phyloP scores from a whole-genome alignment of 2,329 filamentous ascomycete genomes.

The Verticillium zaregamsianum region DNA sequence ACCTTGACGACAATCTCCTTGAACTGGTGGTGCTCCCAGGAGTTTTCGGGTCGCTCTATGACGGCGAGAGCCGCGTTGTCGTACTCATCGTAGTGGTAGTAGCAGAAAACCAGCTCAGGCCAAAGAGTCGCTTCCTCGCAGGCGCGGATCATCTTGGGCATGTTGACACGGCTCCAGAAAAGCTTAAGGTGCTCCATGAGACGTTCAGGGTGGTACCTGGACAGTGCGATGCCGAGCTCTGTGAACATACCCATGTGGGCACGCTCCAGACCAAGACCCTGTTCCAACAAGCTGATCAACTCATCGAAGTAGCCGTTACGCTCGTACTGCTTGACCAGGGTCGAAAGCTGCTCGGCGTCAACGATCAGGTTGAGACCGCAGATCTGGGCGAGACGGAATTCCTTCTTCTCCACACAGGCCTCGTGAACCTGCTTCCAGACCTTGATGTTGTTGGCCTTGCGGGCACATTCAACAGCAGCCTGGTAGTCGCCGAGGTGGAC shows the following conservation, averaged over 20 bases:
- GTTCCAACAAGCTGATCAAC: constrained; percentile 89
- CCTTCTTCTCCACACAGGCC: constrained; percentile 94
- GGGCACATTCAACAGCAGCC: constrained; percentile 92
- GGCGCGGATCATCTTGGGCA: constrained; percentile 91
- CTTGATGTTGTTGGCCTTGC: constrained; percentile 98
- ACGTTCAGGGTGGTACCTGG: constrained; percentile 91
- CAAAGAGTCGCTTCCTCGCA: constrained; percentile 94
- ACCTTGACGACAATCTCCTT: constrained; percentile 99
- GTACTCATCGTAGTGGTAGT: constrained; percentile 97
- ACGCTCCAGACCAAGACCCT: constrained; percentile 86
- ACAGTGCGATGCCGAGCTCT: constrained; percentile 82
- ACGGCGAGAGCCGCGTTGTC: constrained; percentile 96
- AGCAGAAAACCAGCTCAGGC: constrained; percentile 97
- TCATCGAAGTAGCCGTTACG: constrained; percentile 97
- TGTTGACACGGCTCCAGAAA: constrained; percentile 97
- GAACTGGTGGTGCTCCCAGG: constrained; percentile 99
- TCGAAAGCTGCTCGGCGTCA: constrained; percentile 90
- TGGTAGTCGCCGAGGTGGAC: constrained; percentile 98
- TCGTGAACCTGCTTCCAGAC: constrained; percentile 99
- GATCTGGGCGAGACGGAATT: constrained; percentile 97
- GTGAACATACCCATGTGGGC: constrained; percentile 98
- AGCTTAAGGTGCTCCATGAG: constrained; percentile 98
- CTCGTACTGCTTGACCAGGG: constrained; percentile 95
- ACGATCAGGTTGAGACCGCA: constrained; percentile 98
- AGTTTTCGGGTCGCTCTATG: constrained; percentile 95